Evolutionary conservation across 2,329 filamentous ascomycete genomes (phyloP), one percentile per base, ranked within the genome.

Genomic region (Ceratocystis huliohia): DNA sequence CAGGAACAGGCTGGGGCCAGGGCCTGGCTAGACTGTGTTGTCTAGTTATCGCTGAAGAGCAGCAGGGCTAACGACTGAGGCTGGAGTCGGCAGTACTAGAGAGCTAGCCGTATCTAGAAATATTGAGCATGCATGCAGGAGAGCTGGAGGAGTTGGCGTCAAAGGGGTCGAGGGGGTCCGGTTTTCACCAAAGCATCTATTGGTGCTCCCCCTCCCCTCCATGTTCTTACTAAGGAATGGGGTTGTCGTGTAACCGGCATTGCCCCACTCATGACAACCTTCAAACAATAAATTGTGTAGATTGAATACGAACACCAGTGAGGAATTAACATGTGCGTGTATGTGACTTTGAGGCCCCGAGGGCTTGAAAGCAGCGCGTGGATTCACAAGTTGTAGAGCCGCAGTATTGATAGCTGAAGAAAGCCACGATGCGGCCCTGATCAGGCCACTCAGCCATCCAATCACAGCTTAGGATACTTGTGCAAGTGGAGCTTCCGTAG

Each of bases 171-270:
- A 37, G 56, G 28, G 28, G 22, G 22, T n/a, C 6, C 17, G 28
- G 56, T 59, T 59, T 33, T 59, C 37, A 59, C 56, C 56, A 59
- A 37, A 59, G 17, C 56, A 37, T 28, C 30, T 59, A 7, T 59
- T 20, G 56, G 56, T 59, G 56, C 56, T 25, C 25, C 48, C 10
- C 48, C 22, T 25, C 25, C 10, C 10, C 48, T 25, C 50, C 25
- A 15, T 8, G 13, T 37, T 57, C 53, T 57, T 33, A 59, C 28
- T 37, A 37, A 59, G 56, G 15, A 33, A 25, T 17, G 8, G 22
- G 28, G 56, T 41, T 41, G 6, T 59, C n/a, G 56, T 37, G 56
- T 59, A 59, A 37, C 56, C 25, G 56, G 7, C 17, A 15, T 37
- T 59, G 30, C 56, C 30, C 56, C 56, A 59, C 28, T 59, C 56